Base-by-base conservation (phyloP, 176 grass and related monocot genomes). In the Poa pratensis region DNA sequence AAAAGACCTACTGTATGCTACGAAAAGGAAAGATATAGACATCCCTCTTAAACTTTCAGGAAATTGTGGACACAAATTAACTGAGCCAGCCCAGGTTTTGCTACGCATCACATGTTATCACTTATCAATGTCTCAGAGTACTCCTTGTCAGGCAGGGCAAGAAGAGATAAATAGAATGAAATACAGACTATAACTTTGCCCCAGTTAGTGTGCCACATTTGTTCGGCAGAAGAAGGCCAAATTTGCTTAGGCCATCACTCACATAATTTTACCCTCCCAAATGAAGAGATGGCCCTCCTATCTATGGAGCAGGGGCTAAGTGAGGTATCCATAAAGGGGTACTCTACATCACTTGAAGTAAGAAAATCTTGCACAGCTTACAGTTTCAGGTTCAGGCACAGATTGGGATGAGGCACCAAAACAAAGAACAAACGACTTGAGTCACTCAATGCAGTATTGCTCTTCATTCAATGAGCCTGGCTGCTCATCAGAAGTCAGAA, bases 371-470 rank as follows among this genome's bases (percentile, higher is more conserved):
- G 35, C 35, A 37, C 35, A 37, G 35, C 35, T 37, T 37, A 37
- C 35, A 37, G 35, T 37, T 37, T 37, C 5, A 32, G 49, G 83
- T 57, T 8, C 8, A 78, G 61, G 18, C 54, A 32, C 58, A 6
- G 30, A 34, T 17, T n/a, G 27, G 26, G 61, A 68, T 42, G 30
- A 77, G 22, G 48, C 83, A 55, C 48, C 61, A 28, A 5, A 62
- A 62, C 4, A 62, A 77, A 55, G 61, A 77, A 68, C 2, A 17
- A 69, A 49, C 27, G 34, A 50, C 12, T n/a, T 16, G 6, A 60
- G 20, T n/a, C n/a, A n/a, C n/a, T n/a, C 59, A 43, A 67, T 84
- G 82, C 45, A 65, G 45, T 9, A 84, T 24, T 51, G 20, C 18
- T 75, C 30, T 54, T 48, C 28, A 51, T 14, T 67, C 16, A 23